Conservation (phyloP, 148 eudicot species). For the Rheum nobile region DNA sequence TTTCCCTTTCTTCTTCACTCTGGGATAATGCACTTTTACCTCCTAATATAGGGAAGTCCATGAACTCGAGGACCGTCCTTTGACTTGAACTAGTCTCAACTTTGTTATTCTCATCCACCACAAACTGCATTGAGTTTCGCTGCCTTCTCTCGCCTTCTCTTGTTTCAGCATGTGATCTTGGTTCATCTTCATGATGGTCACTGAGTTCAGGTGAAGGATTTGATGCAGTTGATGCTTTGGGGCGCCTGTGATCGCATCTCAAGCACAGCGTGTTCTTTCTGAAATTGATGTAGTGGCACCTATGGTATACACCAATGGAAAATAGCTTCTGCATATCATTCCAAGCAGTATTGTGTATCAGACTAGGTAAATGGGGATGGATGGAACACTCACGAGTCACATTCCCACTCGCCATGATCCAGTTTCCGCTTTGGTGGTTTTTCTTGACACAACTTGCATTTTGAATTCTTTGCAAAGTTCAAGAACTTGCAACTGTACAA, state of each 20-base stretch:
- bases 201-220: constrained; percentile 4
- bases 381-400: constrained; percentile 50
- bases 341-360: background rate
- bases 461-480: constrained; percentile 48
- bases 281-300: constrained; percentile 66
- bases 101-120: constrained; percentile 13
- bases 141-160: constrained; percentile 6
- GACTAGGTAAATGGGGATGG: background rate
- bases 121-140: constrained; percentile 12
- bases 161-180: background rate
- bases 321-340: background rate
- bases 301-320: constrained; percentile 6
- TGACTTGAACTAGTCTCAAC: background rate
- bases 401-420: constrained; percentile 61
- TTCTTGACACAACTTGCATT: constrained; percentile 37
- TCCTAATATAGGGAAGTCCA: constrained; percentile 26
- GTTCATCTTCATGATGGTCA: constrained; percentile 3
- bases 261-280: constrained; percentile 40
- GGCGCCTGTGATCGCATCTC: constrained; percentile 45
- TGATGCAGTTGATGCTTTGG: constrained; percentile 17
- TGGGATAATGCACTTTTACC: constrained; percentile 26
- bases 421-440: constrained; percentile 49
- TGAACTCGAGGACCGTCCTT: constrained; percentile 8
- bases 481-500: constrained; percentile 42
- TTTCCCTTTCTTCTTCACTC: constrained; percentile 14